Base-by-base conservation (phyloP, 2,329 filamentous ascomycete genomes). In the Alternaria sp. region DNA sequence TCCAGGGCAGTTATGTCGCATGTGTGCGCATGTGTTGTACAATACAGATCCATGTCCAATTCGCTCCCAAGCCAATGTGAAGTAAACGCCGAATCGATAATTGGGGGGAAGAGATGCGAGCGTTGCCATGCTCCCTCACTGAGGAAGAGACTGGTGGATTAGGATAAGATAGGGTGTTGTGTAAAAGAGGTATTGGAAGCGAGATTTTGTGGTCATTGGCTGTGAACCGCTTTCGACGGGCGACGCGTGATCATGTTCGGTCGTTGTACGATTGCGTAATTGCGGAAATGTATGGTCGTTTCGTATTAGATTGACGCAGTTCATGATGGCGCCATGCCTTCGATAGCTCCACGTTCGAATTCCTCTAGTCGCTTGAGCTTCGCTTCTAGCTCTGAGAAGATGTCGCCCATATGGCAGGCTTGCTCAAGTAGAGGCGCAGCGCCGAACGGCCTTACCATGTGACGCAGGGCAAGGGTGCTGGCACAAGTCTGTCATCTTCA, bases 391-490 rank as follows among this genome's bases (percentile, higher is more conserved):
- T 85, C 85, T 44, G 82, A 81, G 20, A 96, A 83, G 20, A 97
- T 85, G 16, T 90, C 87, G 11, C 84, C 79, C 85, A 97, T 97
- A 3, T 93, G 91, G 20, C 87, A 90, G 11, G 92, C 89, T 62
- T 97, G 86, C 66, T 92, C 87, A 54, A 91, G 85, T 27, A 97
- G 85, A 7, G 74, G 66, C 64, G 85, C 83, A 45, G 84, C 81
- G 50, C 92, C 86, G 70, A 90, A 87, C 12, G 93, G 92, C 34
- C 86, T 85, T 67, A 92, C 87, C 78, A 96, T 86, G 78, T 97
- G 90, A 50, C 94, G 90, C 71, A 97, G 83, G 12, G 88, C 84
- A 52, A 97, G 85, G 0, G 92, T 93, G 32, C 90, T 91, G 69
- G 94, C 86, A 74, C 92, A 95, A 53, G 92, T 90, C 93, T 96